Evolutionary conservation across 306 rosid species (phyloP).

Genomic region (Neltuma alba): DNA sequence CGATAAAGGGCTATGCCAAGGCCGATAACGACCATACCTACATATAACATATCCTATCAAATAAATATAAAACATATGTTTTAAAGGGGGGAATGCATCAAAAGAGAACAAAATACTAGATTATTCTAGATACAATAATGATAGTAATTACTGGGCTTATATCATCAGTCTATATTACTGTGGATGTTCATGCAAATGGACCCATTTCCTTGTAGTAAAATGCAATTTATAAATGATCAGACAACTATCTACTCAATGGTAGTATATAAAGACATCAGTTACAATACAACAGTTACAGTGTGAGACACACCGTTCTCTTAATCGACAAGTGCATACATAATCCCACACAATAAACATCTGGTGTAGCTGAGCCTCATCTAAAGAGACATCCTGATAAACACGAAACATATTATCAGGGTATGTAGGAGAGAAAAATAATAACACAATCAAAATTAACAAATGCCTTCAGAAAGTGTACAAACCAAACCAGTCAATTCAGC

Average conservation of each 20-base stretch:
- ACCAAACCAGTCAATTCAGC: constrained; percentile 83
- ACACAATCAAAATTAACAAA: constrained; percentile 16
- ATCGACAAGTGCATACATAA: constrained; percentile 65
- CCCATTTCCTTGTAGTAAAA: not conserved
- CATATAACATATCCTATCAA: constrained; percentile 32
- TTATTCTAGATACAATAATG: constrained; percentile 21
- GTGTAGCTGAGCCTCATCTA: constrained; percentile 84
- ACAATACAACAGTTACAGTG: constrained; percentile 13
- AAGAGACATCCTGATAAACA: constrained; percentile 58
- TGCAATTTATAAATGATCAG: not conserved
- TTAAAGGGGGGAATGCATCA: constrained; percentile 3
- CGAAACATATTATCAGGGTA: constrained; percentile 29
- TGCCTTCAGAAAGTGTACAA: constrained; percentile 42
- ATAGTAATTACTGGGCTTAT: constrained; percentile 2
- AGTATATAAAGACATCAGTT: not conserved
- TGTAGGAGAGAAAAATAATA: constrained; percentile 6
- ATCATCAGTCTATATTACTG: not conserved
- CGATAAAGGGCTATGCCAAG: constrained; percentile 72
- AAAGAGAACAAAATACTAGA: constrained; percentile 1
- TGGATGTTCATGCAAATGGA: not conserved
- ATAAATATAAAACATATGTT: constrained; percentile 1
- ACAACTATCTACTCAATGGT: not conserved
- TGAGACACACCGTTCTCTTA: constrained; percentile 78
- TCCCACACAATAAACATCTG: constrained; percentile 72
- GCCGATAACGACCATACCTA: constrained; percentile 95